Percentiles rank a stretch among this genome's conserved stretches.
These are phyloP conservation scores for Antarctomyces pellizariae DNA, from an alignment of 495 filamentous ascomycete genomes.

Conservation along the genomic window DNA sequence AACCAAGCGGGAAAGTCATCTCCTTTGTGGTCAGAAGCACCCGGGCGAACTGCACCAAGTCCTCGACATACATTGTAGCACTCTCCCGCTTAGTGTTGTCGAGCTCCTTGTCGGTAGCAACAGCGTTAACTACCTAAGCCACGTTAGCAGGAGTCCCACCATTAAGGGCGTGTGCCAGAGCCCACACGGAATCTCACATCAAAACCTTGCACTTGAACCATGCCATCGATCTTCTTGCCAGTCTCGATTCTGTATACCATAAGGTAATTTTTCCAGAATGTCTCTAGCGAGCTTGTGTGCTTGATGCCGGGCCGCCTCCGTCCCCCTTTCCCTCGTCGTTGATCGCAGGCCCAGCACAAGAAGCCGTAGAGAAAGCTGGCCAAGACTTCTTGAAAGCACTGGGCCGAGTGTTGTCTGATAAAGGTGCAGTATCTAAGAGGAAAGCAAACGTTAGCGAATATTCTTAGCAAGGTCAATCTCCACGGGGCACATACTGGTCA, in stretches of 20 bases:
- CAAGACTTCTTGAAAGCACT: conserved; percentile 5
- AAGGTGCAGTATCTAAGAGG: conserved; percentile 2
- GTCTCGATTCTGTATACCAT: conserved; percentile 22
- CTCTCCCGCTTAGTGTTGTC: conserved; percentile 10
- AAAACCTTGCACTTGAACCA: conserved; percentile 6
- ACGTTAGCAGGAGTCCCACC: conserved; percentile 1
- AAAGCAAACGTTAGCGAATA: not conserved
- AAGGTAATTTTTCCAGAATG: conserved; percentile 19
- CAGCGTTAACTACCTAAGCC: conserved; percentile 8
- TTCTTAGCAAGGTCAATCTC: conserved; percentile 1
- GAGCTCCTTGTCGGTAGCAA: conserved; percentile 12
- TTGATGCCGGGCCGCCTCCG: conserved; percentile 12
- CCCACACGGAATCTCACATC: conserved; percentile 6
- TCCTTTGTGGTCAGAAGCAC: conserved; percentile 15
- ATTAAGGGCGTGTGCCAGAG: conserved; percentile 1
- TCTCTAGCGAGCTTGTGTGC: conserved; percentile 15
- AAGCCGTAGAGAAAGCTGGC: conserved; percentile 8
- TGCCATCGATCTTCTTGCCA: conserved; percentile 28
- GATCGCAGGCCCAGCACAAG: conserved; percentile 14
- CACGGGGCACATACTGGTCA: conserved; percentile 1
- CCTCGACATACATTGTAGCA: conserved; percentile 16
- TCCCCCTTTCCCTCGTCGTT: conserved; percentile 15
- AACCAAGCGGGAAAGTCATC: conserved; percentile 15
- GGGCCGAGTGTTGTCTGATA: conserved; percentile 3
- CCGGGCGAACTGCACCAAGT: conserved; percentile 14